A percentile compares a stretch with the other conserved stretches of the same genome.
These are phyloP conservation scores for Aureobasidium sp. DNA, from an alignment of 2,329 filamentous ascomycete genomes.

Conservation along the genomic window DNA sequence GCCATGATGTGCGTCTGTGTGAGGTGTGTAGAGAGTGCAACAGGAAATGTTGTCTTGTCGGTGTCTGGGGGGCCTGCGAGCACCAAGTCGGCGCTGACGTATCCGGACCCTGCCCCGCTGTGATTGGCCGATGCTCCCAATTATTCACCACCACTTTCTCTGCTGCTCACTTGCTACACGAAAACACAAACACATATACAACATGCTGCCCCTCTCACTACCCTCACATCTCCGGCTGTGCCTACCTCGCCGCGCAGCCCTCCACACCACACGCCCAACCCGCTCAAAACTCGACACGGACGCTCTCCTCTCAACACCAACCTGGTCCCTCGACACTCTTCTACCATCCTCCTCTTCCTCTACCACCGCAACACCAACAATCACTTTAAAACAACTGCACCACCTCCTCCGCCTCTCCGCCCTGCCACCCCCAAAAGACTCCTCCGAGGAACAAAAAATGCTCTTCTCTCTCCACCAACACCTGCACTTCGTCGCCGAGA, in stretches of 20 bases:
- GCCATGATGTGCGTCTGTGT: background rate
- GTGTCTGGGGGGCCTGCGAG: background rate
- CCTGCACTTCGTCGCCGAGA: conserved; percentile 80
- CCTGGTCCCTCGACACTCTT: conserved; percentile 59
- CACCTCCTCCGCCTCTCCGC: conserved; percentile 87
- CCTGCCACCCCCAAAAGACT: conserved; percentile 61
- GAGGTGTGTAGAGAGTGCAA: background rate
- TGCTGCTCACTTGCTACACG: too few species aligned
- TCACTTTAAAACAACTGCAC: conserved; percentile 63
- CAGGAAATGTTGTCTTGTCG: background rate
- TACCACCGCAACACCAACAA: conserved; percentile 30
- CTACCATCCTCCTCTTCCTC: background rate
- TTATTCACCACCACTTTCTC: background rate
- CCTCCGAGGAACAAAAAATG: conserved; percentile 61
- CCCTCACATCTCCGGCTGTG: background rate
- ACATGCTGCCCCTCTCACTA: background rate
- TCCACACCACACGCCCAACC: background rate
- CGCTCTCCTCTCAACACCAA: conserved; percentile 56
- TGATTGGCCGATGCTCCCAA: conserved; percentile 8
- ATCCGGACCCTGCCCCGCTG: conserved; percentile 3
- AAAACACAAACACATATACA: background rate
- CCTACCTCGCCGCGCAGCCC: background rate
- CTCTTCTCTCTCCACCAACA: conserved; percentile 71
- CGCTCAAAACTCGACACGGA: conserved; percentile 26
- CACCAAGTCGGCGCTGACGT: conserved; percentile 8